These are phyloP conservation scores for Claviceps purpurea DNA, from an alignment of 2,329 filamentous ascomycete species.

Conservation along the genomic window DNA sequence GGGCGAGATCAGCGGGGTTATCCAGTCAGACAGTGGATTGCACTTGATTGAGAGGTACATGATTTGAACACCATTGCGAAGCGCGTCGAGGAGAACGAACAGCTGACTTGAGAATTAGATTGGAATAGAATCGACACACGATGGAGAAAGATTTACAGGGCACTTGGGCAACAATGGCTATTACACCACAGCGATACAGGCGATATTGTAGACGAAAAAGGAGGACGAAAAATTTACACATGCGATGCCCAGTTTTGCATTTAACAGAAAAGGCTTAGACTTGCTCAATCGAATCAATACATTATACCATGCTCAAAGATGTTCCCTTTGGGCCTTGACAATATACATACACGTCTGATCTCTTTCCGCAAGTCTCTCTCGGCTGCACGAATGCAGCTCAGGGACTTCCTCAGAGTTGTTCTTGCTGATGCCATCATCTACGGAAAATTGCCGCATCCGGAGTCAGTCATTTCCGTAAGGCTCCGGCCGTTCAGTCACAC, in stretches of 20 bases:
- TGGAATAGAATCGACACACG: neutral
- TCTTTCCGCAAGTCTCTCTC: neutral
- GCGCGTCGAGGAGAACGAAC: neutral
- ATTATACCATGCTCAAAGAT: neutral
- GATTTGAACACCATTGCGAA: neutral
- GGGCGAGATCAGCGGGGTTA: slow-evolving; percentile 73
- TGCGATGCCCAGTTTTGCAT: neutral
- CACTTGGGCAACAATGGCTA: neutral
- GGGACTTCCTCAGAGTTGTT: neutral
- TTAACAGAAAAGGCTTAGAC: slow-evolving; percentile 1
- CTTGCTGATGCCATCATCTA: neutral
- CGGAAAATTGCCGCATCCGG: neutral
- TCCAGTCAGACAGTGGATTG: slow-evolving; percentile 86
- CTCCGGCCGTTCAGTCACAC: neutral
- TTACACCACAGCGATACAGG: neutral
- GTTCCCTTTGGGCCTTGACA: neutral
- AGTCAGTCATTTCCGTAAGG: neutral
- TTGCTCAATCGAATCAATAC: neutral
- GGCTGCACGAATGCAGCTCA: neutral
- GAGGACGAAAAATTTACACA: neutral
- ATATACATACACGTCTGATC: neutral
- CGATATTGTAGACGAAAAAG: neutral
- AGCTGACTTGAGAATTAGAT: neutral
- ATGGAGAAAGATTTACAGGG: neutral
- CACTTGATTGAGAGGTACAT: slow-evolving; percentile 87